phyloP scores from a whole-genome alignment of 495 filamentous ascomycete species.

The Stereocaulon alpinum region DNA sequence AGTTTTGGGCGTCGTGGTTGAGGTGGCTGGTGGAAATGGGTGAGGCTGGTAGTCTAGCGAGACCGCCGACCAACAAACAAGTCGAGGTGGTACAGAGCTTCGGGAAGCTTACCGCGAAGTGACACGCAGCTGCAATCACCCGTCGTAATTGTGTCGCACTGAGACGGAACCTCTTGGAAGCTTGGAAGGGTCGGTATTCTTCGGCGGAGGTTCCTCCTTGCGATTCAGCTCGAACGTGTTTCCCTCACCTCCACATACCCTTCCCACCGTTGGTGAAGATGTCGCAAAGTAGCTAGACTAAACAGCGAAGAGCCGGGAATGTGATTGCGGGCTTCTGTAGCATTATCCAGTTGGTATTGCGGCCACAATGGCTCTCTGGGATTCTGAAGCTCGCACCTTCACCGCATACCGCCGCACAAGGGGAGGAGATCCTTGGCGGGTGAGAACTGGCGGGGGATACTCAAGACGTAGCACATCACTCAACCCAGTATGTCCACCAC shows the following conservation, averaged over 20 bases:
- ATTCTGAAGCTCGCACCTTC: slow-evolving; percentile 4
- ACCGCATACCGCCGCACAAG: slow-evolving; percentile 2
- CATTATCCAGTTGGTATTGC: background rate
- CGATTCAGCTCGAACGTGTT: background rate
- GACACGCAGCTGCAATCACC: slow-evolving; percentile 10
- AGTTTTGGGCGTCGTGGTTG: slow-evolving; percentile 11
- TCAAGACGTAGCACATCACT: background rate
- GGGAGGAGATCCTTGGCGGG: background rate
- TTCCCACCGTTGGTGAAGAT: background rate
- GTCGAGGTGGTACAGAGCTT: background rate
- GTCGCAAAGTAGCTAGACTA: background rate
- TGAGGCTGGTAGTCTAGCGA: slow-evolving; percentile 13
- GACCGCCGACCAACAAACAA: slow-evolving; percentile 5
- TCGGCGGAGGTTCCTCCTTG: background rate
- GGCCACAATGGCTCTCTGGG: slow-evolving; percentile 3
- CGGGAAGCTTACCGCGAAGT: background rate
- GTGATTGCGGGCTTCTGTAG: background rate
- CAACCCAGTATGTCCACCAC: background rate
- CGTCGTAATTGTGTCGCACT: slow-evolving; percentile 8
- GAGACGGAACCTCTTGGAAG: background rate
- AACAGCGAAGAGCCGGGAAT: background rate
- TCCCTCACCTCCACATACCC: background rate
- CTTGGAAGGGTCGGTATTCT: slow-evolving; percentile 7
- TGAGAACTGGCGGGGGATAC: background rate
- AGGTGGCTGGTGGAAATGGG: slow-evolving; percentile 10